Evolutionary conservation across 345 rosid species (phyloP), one percentile per base, ranked within the genome.

Genomic region (Eucalyptus decipiens): DNA sequence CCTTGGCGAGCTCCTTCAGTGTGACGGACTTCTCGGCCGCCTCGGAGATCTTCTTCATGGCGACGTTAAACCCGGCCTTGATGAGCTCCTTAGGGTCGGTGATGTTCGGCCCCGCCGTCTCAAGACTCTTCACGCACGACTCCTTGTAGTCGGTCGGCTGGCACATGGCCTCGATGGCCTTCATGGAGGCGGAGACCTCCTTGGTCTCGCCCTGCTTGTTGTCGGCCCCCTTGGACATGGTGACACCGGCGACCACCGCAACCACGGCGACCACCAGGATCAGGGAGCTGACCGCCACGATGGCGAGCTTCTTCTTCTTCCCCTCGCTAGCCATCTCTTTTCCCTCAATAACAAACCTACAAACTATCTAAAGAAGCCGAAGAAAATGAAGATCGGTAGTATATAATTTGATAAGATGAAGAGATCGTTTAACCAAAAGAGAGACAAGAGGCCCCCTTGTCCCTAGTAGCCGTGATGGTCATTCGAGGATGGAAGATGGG

Each of bases 181-280:
- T 92, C 88, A 72, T 49, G 8, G 94, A 87, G 60, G 91, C 54
- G 26, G 93, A 62, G 4, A 88, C 34, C 10, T 50, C 86, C 30
- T 21, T 81, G 54, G 86, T 86, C 40, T 28, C 91, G 48, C 28
- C 49, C 3, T 48, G 2, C 4, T 34, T n/a, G 5, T 30, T 50
- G 2, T 48, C 54, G 12, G 43, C 42, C 2, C 50, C 54, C 8
- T 6, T 32, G 24, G 83, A 30, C 85, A 34, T 48, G 23, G 49
- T 88, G 45, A 92, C 85, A 17, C 96, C 92, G 7, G 94, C 88
- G 1, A 95, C 89, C 24, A 95, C 96, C 1, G 96, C 97, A 18
- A 56, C 87, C 8, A 28, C 87, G 10, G 87, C 85, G 6, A 87
- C 92, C 58, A 93, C 92, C 34, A 95, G 90, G 52, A 97, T 93